Evolutionary conservation across 805 yeast species (phyloP).

Genomic region (Pichia occidentalis): DNA sequence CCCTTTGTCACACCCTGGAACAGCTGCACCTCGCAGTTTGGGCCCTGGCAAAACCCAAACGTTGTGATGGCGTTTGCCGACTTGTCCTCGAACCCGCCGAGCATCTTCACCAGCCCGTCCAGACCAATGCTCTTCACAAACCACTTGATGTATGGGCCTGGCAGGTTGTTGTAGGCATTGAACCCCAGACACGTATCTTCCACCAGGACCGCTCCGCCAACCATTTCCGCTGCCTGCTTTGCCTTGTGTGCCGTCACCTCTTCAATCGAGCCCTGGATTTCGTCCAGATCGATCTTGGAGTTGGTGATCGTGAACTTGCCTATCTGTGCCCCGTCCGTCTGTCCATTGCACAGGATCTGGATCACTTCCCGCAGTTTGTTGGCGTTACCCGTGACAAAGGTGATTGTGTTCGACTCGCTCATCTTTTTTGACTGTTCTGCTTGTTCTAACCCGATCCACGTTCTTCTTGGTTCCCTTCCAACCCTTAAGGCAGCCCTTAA

Average conservation of each 20-base stretch:
- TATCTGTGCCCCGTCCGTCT: slow-evolving; percentile 30
- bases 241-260: slow-evolving; percentile 81
- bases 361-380: slow-evolving; percentile 84
- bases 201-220: slow-evolving; percentile 78
- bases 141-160: slow-evolving; percentile 93
- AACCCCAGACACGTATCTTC: slow-evolving; percentile 93
- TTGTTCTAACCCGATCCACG: slow-evolving; percentile 1
- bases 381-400: slow-evolving; percentile 64
- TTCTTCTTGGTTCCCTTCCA: not conserved
- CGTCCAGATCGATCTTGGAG: slow-evolving; percentile 73
- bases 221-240: slow-evolving; percentile 54
- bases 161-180: slow-evolving; percentile 69
- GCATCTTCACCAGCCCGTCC: slow-evolving; percentile 68
- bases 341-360: slow-evolving; percentile 50
- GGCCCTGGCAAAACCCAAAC: slow-evolving; percentile 83
- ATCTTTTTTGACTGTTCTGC: not conserved
- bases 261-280: slow-evolving; percentile 81
- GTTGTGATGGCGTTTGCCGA: slow-evolving; percentile 86
- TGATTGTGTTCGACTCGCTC: slow-evolving; percentile 18
- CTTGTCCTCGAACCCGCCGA: slow-evolving; percentile 76
- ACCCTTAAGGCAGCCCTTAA: not conserved
- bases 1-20: slow-evolving; percentile 88
- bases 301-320: slow-evolving; percentile 52
- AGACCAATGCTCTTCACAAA: slow-evolving; percentile 72
- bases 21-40: slow-evolving; percentile 61